Evolutionary conservation across 1,284 basidiomycete species (phyloP), one percentile per base, ranked within the genome.

Genomic region (Cutaneotrichosporon dermatis): DNA sequence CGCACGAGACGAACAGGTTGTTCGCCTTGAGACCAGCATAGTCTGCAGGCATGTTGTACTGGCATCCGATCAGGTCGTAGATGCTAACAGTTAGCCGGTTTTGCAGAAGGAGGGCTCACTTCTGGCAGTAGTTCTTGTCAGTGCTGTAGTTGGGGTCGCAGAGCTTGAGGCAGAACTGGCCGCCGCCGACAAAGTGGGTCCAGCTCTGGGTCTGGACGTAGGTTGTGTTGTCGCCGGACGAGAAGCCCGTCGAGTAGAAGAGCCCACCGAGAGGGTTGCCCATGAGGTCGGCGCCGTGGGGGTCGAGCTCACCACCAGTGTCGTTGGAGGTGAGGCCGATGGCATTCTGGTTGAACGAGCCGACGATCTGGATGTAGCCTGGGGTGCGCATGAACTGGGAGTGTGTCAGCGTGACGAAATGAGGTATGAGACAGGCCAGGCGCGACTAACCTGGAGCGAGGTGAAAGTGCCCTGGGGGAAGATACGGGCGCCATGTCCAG

Each of bases 21-120:
- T 83, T 79, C 12, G 25, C 13, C 15, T 46, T 9, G 6, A 58
- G 45, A 10, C 15, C 36, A 51, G 79, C 72, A 36, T 84, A 86
- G 42, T 80, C 79, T 63, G 83, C 85, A n/a, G 87, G 87, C 2
- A 81, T 84, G 68, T 89, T 89, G 78, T 84, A 88, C 9, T 68
- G 72, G 68, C 87, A 89, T 0, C 88, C 88, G 58, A 87, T 83
- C 59, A 85, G 83, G 69, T 89, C 87, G 54, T 60, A 72, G 66
- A 57, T 70, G 66, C 64, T 75, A 64, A 6, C n/a, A 16, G 13
- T 16, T 12, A 12, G 53, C 34, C 15, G 10, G 25, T 0, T 6
- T 34, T 40, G 9, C 5, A 10, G 5, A 12, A n/a, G 25, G 25
- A 25, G 25, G 25, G 44, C 61, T 57, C 48, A 63, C 79, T 79